These are phyloP conservation scores for Epithemia pelagica DNA, from an alignment of 108 stramenopile species.

Conservation along the genomic window DNA sequence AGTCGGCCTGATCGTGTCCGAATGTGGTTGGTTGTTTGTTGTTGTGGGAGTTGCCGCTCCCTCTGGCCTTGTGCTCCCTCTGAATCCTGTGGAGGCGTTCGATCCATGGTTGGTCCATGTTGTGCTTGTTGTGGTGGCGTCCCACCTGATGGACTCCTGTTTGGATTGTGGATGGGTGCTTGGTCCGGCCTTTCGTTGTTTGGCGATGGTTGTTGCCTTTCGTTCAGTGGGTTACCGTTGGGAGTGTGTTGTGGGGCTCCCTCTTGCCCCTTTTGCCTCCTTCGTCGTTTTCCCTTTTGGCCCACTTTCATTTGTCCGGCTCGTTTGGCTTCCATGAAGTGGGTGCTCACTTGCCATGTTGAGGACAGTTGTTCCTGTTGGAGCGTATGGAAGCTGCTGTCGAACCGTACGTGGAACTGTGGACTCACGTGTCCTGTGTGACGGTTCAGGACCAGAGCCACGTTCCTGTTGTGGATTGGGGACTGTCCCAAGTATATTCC, in stretches of 20 bases:
- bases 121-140: no score
- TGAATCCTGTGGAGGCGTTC: no score
- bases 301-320: neutral
- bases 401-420: slow-evolving; percentile 25
- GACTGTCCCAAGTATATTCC: slow-evolving; percentile 28
- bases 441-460: slow-evolving; percentile 14
- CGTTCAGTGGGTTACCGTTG: neutral
- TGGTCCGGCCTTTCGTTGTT: neutral
- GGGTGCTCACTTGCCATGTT: neutral
- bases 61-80: no score
- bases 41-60: no score
- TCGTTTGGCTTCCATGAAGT: neutral
- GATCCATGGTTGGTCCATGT: no score
- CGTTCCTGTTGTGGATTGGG: slow-evolving; percentile 10
- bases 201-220: neutral
- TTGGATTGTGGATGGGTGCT: no score
- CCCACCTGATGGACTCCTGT: no score
- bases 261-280: neutral
- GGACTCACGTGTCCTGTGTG: slow-evolving; percentile 25
- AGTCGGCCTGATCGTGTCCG: no score
- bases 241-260: neutral
- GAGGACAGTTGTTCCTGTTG: neutral
- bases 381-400: slow-evolving; percentile 14
- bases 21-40: no score
- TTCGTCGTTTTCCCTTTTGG: neutral